Evolutionary conservation across 2,329 filamentous ascomycete species (phyloP), one percentile per base, ranked within the genome.

Genomic region (Colletotrichum eleusines): DNA sequence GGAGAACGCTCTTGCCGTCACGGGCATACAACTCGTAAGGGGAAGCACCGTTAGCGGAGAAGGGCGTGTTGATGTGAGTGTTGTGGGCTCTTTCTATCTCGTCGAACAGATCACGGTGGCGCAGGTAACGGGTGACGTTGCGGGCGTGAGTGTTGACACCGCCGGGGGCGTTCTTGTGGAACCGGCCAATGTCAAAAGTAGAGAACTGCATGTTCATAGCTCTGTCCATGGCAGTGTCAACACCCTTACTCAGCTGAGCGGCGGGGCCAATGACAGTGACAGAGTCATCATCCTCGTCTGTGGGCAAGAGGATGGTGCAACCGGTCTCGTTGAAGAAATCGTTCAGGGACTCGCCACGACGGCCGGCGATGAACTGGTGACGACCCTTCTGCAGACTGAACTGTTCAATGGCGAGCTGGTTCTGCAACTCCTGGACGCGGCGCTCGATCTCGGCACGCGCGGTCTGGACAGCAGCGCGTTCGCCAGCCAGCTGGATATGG

Each of bases 291-390:
- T 96, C 93, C 63, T 93, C 90, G 31, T 91, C 89, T 33, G 86
- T 86, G 9, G 94, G 95, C 55, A 98, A 82, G 68, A 98, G 88
- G 71, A 98, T 91, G 53, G 92, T 89, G 81, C 96, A 99, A 73
- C 95, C 95, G 69, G 96, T 98, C 77, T 97, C 90, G 55, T 91
- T 88, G 74, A 98, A 90, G 84, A 99, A 98, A 55, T 97, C 90
- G 69, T 98, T 90, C 42, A 94, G 86, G 23, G 93, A 90, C 72
- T 93, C 88, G 72, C 93, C 94, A 72, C 91, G 89, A 72, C 95
- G 91, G 62, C 95, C 95, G 73, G 97, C 91, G 77, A 99, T 96
- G 84, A 98, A 98, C 80, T 97, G 95, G 80, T 98, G 96, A 62
- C 94, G 91, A 59, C 94, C 94, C 73, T 92, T 91, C 80, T 95